Evolutionary conservation across 805 yeast genomes (phyloP).

Genomic region (Clavispora phyllophila): DNA sequence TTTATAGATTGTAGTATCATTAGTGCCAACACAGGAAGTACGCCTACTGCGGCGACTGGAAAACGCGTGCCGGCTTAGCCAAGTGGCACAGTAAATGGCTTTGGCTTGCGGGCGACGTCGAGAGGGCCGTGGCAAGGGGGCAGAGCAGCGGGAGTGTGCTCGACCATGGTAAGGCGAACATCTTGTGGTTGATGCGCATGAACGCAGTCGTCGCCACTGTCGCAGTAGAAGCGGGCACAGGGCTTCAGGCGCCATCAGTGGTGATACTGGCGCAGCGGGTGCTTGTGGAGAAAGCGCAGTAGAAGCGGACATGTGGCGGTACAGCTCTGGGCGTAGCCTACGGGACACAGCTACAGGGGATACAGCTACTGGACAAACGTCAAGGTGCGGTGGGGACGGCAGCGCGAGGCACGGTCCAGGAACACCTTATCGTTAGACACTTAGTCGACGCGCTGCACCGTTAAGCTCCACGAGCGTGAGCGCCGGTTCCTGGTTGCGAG

Average conservation of each 20-base stretch:
- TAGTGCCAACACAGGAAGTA: too few species aligned
- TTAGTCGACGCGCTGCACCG: slow-evolving; percentile 71
- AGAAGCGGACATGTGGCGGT: slow-evolving; percentile 63
- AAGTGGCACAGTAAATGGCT: too few species aligned
- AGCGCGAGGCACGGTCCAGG: slow-evolving; percentile 42
- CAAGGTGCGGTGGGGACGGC: slow-evolving; percentile 51
- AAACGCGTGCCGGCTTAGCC: too few species aligned
- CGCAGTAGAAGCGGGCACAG: slow-evolving; percentile 56
- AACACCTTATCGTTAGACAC: slow-evolving; percentile 72
- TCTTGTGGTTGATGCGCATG: slow-evolving; percentile 50
- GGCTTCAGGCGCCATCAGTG: slow-evolving; percentile 81
- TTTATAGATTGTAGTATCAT: too few species aligned
- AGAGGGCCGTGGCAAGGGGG: not conserved
- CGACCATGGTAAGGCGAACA: slow-evolving; percentile 68
- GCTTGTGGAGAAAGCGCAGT: slow-evolving; percentile 50
- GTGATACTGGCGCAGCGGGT: slow-evolving; percentile 51
- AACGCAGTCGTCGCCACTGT: slow-evolving; percentile 55
- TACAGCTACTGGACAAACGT: slow-evolving; percentile 68
- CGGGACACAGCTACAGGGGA: slow-evolving; percentile 62
- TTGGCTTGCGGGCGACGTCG: too few species aligned
- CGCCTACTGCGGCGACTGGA: too few species aligned
- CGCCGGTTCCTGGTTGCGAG: slow-evolving; percentile 61
- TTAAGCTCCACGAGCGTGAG: slow-evolving; percentile 48
- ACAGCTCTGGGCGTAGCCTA: slow-evolving; percentile 60
- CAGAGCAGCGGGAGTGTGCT: slow-evolving; percentile 55